Percentiles rank a stretch among this genome's conserved stretches.
These are phyloP conservation scores for Cryptococcus neoformans DNA, from an alignment of 1,284 basidiomycete genomes.

Conservation along the genomic window DNA sequence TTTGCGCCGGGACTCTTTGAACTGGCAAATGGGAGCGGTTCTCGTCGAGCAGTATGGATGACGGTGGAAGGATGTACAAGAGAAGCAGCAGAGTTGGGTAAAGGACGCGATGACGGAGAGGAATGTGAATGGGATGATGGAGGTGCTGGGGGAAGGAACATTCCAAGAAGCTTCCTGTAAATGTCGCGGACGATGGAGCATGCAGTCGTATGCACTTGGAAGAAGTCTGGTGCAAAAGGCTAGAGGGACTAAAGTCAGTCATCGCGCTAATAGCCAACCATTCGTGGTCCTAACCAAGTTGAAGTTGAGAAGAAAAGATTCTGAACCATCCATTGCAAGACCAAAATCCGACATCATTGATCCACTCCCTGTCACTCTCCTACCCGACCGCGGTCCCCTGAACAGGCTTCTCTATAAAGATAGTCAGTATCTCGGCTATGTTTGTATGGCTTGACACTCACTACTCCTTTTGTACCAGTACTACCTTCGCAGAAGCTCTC, in stretches of 20 bases:
- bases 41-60: constrained; percentile 31
- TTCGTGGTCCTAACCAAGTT: constrained; percentile 44
- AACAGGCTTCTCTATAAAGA: constrained; percentile 39
- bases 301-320: constrained; percentile 46
- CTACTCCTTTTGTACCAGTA: constrained; percentile 38
- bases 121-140: not conserved
- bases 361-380: not conserved
- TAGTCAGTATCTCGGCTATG: not conserved
- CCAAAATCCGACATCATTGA: constrained; percentile 13
- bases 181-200: constrained; percentile 53
- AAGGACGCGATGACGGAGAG: not conserved
- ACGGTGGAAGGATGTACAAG: constrained; percentile 37
- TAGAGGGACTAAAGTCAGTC: constrained; percentile 15
- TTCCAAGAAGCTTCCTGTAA: constrained; percentile 48
- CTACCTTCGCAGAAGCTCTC: constrained; percentile 48
- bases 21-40: constrained; percentile 1
- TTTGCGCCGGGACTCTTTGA: constrained; percentile 12
- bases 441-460: constrained; percentile 19
- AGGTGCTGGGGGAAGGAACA: constrained; percentile 4
- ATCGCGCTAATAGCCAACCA: no score
- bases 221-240: constrained; percentile 54
- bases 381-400: constrained; percentile 39
- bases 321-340: constrained; percentile 10
- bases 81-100: not conserved
- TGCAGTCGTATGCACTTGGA: constrained; percentile 51